Percentiles rank a stretch among this genome's conserved stretches.
These are phyloP conservation scores for Helicosporidium sp. DNA, from an alignment of 139 green algal species.

Conservation along the genomic window DNA sequence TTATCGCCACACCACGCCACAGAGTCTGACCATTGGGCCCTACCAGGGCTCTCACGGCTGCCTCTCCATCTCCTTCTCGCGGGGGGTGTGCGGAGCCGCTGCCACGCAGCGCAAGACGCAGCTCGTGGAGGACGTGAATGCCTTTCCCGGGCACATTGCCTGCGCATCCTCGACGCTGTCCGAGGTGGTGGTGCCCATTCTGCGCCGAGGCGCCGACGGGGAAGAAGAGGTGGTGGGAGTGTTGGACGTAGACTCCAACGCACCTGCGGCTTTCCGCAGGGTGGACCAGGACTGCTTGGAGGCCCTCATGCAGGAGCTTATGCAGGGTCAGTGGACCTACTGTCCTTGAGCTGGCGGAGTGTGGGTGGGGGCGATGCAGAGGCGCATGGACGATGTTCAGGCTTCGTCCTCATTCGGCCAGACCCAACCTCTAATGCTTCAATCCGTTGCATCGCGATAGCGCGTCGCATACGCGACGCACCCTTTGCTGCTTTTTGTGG, in stretches of 20 bases:
- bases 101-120: conserved; percentile 16
- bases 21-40: conserved; percentile 25
- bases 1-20: not conserved
- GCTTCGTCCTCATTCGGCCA: too few species aligned
- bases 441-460: too few species aligned
- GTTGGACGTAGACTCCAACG: conserved; percentile 33
- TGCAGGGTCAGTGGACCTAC: too few species aligned
- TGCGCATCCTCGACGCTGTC: conserved; percentile 27
- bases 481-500: too few species aligned
- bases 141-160: conserved; percentile 35
- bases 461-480: too few species aligned
- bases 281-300: conserved; percentile 16
- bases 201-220: too few species aligned
- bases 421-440: too few species aligned
- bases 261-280: conserved; percentile 14
- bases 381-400: too few species aligned
- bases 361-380: too few species aligned
- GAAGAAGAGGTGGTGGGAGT: too few species aligned
- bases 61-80: conserved; percentile 24
- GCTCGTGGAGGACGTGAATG: conserved; percentile 33
- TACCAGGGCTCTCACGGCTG: conserved; percentile 36
- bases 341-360: too few species aligned
- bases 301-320: too few species aligned
- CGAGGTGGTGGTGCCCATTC: conserved; percentile 35
- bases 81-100: conserved; percentile 34